Percentiles rank a stretch among this genome's conserved stretches.
These are phyloP conservation scores for Talaromyces verruculosus DNA, from an alignment of 2,329 filamentous ascomycete species.

Conservation along the genomic window DNA sequence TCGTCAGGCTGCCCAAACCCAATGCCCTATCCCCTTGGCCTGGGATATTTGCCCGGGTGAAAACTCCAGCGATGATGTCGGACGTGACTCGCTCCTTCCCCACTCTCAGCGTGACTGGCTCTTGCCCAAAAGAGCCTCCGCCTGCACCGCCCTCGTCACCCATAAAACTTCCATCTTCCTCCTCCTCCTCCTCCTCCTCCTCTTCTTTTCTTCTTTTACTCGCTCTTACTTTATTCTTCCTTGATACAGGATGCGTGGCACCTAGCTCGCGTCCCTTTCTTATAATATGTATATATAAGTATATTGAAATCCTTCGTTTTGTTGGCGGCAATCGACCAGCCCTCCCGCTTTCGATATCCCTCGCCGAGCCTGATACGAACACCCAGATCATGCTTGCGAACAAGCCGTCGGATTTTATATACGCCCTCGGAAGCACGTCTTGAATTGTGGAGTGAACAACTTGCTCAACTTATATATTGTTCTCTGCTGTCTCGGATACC, in stretches of 20 bases:
- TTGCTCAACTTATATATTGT: neutral
- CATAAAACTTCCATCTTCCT: neutral
- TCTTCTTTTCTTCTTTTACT: neutral
- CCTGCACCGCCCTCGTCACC: neutral
- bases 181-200: neutral
- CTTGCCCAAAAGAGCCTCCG: constrained; percentile 9
- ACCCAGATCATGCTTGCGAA: neutral
- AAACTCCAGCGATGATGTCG: neutral
- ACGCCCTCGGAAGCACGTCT: neutral
- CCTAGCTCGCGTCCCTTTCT: neutral
- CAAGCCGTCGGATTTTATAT: neutral
- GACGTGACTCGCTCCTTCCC: constrained; percentile 9
- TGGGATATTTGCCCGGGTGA: neutral
- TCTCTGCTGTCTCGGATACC: neutral
- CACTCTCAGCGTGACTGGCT: neutral
- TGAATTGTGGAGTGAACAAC: neutral
- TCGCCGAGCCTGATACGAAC: neutral
- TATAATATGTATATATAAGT: neutral
- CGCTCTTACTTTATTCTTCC: neutral
- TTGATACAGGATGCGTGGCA: neutral
- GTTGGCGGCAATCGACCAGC: neutral
- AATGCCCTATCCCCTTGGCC: neutral
- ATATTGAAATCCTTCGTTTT: neutral
- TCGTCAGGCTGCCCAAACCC: neutral
- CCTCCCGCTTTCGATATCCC: neutral